phyloP scores from a whole-genome alignment of 106 monocot genomes.

The Phalaenopsis equestris region DNA sequence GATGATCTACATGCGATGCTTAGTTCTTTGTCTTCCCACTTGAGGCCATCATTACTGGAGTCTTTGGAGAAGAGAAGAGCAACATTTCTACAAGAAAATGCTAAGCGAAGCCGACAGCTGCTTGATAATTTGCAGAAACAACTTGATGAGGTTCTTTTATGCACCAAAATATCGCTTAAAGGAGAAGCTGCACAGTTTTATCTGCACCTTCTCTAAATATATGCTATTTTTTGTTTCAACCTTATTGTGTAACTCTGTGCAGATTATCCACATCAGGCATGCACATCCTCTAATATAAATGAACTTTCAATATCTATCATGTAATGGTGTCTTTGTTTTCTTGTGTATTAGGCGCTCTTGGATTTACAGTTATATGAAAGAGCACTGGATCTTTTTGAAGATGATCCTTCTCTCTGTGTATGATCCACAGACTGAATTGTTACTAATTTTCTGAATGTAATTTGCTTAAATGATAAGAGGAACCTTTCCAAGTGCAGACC shows the following conservation, averaged over 20 bases:
- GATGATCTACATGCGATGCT: conserved; percentile 51
- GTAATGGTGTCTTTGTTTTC: background rate
- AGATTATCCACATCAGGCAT: background rate
- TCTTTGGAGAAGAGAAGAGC: conserved; percentile 71
- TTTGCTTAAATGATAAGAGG: conserved; percentile 1
- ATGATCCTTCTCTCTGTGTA: conserved; percentile 75
- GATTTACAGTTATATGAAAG: conserved; percentile 89
- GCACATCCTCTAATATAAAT: background rate
- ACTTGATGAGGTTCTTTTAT: conserved; percentile 71
- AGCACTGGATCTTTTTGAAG: conserved; percentile 77
- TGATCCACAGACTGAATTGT: conserved; percentile 10
- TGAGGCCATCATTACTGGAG: conserved; percentile 71
- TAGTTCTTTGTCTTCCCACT: conserved; percentile 45
- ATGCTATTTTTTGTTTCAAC: background rate
- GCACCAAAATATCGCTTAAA: background rate
- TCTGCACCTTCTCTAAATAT: background rate
- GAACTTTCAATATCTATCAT: background rate
- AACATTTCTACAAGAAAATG: conserved; percentile 57
- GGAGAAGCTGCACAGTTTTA: background rate
- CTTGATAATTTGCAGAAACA: conserved; percentile 85
- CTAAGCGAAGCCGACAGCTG: conserved; percentile 59
- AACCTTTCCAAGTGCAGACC: conserved; percentile 24
- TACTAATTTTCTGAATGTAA: background rate
- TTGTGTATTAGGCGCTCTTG: conserved; percentile 48
- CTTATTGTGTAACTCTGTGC: background rate